Conservation (phyloP, 148 eudicot species). For the Gaultheria prostrata region DNA sequence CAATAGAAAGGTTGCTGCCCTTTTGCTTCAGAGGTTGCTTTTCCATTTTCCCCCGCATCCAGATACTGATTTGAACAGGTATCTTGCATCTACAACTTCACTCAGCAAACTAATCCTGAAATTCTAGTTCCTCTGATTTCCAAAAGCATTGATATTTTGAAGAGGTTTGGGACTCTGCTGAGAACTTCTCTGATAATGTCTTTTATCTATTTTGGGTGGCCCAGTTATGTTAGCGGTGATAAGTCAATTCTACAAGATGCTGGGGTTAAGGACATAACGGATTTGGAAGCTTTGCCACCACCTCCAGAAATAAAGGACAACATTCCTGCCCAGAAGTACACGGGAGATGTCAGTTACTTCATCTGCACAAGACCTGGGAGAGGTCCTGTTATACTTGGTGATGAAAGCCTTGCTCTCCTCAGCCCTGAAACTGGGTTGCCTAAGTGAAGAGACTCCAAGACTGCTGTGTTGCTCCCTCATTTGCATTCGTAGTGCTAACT, state of each 20-base stretch:
- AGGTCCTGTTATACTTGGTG: constrained; percentile 67
- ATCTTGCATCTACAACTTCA: background rate
- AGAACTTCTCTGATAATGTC: background rate
- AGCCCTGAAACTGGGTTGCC: constrained; percentile 74
- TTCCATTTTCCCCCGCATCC: constrained; percentile 73
- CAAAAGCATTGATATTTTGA: background rate
- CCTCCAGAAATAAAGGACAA: constrained; percentile 65
- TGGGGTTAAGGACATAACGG: constrained; percentile 58
- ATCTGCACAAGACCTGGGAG: constrained; percentile 89
- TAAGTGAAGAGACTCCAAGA: constrained; percentile 31
- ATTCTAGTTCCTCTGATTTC: background rate
- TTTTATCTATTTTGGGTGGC: background rate
- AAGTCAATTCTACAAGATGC: constrained; percentile 78
- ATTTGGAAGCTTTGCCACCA: constrained; percentile 59
- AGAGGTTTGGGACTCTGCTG: background rate
- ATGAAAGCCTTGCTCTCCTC: constrained; percentile 72
- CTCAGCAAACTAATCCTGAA: background rate
- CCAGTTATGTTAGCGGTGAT: constrained; percentile 79
- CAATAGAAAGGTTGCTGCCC: constrained; percentile 65
- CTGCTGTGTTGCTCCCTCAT: background rate
- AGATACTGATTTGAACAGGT: constrained; percentile 74
- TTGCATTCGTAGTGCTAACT: background rate
- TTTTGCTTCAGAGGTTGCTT: constrained; percentile 72
- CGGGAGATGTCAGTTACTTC: constrained; percentile 81
- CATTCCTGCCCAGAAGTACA: constrained; percentile 39